Evolutionary conservation across 164 flowering plant genomes (phyloP), one percentile per base, ranked within the genome.

Genomic region (Protea cynaroides): DNA sequence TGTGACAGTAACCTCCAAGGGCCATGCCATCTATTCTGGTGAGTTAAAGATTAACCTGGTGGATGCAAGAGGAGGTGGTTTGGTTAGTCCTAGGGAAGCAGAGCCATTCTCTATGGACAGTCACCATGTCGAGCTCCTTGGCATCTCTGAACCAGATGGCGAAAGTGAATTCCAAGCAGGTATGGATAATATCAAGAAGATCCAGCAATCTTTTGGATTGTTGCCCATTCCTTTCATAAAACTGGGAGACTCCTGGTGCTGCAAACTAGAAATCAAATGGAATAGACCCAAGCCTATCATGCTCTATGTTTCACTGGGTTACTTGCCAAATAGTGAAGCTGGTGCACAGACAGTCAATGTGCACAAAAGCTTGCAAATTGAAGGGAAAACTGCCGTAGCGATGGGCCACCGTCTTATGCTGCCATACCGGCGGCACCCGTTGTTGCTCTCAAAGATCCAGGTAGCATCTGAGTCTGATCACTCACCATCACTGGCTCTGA

Each of bases 1-100:
- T 54, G 94, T 95, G 50, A 81, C 80, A 24, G 76, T 95, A 44
- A 37, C 71, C 65, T 80, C 99, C 19, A 88, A 76, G 73, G 95
- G 94, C 52, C 97, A 90, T 71, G 63, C 75, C 11, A 74, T 92
- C 53, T 64, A 74, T 67, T 83, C 83, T 37, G 99, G 96, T n/a
- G 99, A 95, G 71, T 75, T 95, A 76, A 95, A 95, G 74, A 86
- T 95, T 62, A 95, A 95, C 74, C 82, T 95, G 56, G 97, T 95
- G 60, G 99, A 95, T 77, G 82, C 85, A 24, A 83, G 76, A 76
- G 98, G 96, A 40, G 95, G 88, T 56, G 91, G 90, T 38, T 71
- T 92, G 75, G 81, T 84, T 51, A 95, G 96, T 79, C 99, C 97
- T 34, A 85, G 95, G 76, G 97, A 89, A 57, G 56, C 75, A 2